phyloP scores from a whole-genome alignment of 441 rosid genomes.

The Erodium moschatum region DNA sequence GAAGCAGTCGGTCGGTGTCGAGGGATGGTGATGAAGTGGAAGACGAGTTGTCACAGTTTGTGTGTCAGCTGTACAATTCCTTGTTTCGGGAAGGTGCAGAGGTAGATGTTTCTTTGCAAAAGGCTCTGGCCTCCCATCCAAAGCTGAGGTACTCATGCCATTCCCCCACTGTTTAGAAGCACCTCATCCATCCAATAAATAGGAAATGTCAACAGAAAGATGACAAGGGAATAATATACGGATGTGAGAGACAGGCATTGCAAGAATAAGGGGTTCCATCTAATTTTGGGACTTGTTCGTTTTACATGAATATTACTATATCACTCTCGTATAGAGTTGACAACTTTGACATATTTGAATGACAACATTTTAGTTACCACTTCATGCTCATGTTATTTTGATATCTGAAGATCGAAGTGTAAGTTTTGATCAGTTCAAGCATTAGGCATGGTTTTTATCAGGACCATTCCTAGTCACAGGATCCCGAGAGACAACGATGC shows the following conservation, averaged over 20 bases:
- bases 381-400: neutral
- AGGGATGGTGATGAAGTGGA: constrained; percentile 69
- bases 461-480: too few species aligned
- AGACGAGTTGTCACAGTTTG: constrained; percentile 49
- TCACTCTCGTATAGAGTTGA: neutral
- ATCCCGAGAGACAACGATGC: too few species aligned
- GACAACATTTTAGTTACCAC: neutral
- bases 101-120: constrained; percentile 58
- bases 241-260: neutral
- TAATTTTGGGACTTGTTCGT: neutral
- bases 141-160: neutral
- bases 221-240: neutral
- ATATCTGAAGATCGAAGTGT: too few species aligned
- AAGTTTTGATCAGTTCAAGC: too few species aligned
- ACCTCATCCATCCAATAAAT: neutral
- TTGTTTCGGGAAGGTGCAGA: constrained; percentile 57
- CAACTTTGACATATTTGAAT: neutral
- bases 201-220: neutral
- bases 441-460: too few species aligned
- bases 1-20: constrained; percentile 30
- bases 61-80: constrained; percentile 54
- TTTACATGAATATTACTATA: neutral
- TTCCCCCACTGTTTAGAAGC: neutral
- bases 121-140: constrained; percentile 38
- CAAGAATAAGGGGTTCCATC: neutral